These are phyloP conservation scores for Ceratocystis colombiana DNA, from an alignment of 2,329 filamentous ascomycete species.

Conservation along the genomic window DNA sequence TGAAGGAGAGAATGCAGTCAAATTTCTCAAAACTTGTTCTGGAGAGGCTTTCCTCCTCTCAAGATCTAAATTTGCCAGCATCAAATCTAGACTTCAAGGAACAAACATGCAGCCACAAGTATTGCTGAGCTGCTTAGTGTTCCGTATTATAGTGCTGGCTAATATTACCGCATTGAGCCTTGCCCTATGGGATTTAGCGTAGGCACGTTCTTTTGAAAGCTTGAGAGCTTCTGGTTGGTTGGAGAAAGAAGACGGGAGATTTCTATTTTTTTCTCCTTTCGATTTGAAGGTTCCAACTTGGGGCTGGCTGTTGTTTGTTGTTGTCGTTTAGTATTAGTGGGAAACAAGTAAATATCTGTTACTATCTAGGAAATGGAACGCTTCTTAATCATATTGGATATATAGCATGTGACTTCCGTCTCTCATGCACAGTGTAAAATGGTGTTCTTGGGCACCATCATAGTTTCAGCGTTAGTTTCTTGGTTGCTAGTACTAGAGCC, in stretches of 20 bases:
- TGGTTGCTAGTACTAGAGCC: constrained; percentile 50
- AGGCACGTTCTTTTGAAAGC: background rate
- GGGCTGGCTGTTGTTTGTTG: background rate
- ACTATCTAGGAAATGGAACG: no score
- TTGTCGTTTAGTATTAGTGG: background rate
- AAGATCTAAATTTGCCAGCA: background rate
- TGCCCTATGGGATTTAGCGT: background rate
- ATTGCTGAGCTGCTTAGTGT: background rate
- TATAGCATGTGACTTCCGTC: constrained; percentile 7
- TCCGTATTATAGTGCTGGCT: background rate
- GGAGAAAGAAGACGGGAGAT: background rate
- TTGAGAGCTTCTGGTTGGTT: background rate
- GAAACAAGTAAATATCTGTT: no score
- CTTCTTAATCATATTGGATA: background rate
- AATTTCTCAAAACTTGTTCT: background rate
- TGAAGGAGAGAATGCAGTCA: background rate
- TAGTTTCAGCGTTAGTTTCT: constrained; percentile 28
- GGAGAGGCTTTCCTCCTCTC: background rate
- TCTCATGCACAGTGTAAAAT: constrained; percentile 27
- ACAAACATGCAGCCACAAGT: no score
- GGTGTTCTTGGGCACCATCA: constrained; percentile 21
- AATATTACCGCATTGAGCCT: background rate
- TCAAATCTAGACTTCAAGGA: no score
- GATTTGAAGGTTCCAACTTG: background rate
- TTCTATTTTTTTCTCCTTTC: background rate